Evolutionary conservation across 257 asterid species (phyloP), one percentile per base, ranked within the genome.

Genomic region (Paulownia fortunei): DNA sequence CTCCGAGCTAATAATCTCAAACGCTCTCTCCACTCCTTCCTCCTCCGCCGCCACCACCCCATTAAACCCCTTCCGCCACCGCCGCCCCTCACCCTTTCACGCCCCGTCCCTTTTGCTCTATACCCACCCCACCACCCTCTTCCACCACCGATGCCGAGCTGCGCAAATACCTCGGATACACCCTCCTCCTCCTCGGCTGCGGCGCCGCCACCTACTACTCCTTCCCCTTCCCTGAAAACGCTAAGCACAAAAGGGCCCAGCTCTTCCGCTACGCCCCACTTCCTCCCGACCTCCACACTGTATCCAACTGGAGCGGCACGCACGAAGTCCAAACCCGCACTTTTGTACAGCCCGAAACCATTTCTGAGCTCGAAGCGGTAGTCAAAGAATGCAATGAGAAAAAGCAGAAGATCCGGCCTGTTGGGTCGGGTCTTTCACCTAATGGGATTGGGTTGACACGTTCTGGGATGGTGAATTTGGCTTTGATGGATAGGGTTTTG

Each of bases 241-340:
- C 97, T 52, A 91, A 86, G 82, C 93, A 93, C 88, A 95, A 93
- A 58, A 90, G 84, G 60, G 97, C 98, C 32, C 96, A 95, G 42
- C 88, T 91, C 73, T 95, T 95, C 85, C 96, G 96, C 46, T 95
- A 95, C 88, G 97, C 97, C 44, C 97, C 98, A 0, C 89, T 95
- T 0, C 99, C 98, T 0, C 88, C 94, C 3, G 98, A 93, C 80
- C 97, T 95, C 30, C 99, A 95, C 82, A 87, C 97, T 0, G 90
- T 93, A 0, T 86, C 99, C 76, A 95, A 95, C 60, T 95, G 99
- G 99, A 93, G 98, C 76, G 99, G 98, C 73, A 95, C 98, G 11
- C 98, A 95, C 73, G 98, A 93, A 68, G 97, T 95, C 56, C 98
- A 90, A 18, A 95, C 99, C n/a, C 96, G 93, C 15, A 86, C 76